Base-by-base conservation (phyloP, 2,329 filamentous ascomycete genomes). In the Verticillium klebahnii region DNA sequence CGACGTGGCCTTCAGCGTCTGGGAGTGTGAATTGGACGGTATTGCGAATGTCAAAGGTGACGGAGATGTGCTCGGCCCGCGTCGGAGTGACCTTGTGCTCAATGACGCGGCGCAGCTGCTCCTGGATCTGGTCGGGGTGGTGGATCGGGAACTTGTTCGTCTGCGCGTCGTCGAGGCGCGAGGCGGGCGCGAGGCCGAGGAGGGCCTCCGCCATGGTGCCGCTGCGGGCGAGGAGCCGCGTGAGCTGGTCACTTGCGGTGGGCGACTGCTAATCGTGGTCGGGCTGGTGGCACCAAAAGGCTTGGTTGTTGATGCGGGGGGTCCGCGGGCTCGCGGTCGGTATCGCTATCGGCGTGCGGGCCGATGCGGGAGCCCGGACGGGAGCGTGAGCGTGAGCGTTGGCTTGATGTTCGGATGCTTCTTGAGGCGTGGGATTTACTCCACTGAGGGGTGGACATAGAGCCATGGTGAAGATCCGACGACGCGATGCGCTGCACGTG, bases 21-120 rank as follows among this genome's bases (percentile, higher is more conserved):
- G 70, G 69, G 56, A 75, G 68, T 9, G 76, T 66, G 60, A 87
- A 80, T 34, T 77, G 71, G 4, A 78, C 74, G 8, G 77, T 74
- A 0, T 78, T 71, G 1, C 77, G 74, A 32, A 87, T 69, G 64
- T 83, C 79, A 59, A 84, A 75, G 2, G 74, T 80, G 19, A 74
- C 69, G 8, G 78, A 75, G 12, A 84, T 71, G 65, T 83, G 82
- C 60, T 85, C 77, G 50, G 81, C 83, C 57, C 79, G 80, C 23
- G 75, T 81, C 12, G 77, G 73, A 5, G 79, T 78, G 19, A 76
- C 74, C 63, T 80, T 84, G 19, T 72, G 69, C 6, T 72, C 69
- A 56, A 85, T 69, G 0, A 77, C 63, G 8, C 69, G 67, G 40
- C 74, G 74, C 29, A 87, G 71, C n/a, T 77, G 77, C 25, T 67